These are phyloP conservation scores for Alopecurus myosuroides DNA, from an alignment of 176 grass and related monocot species.

Conservation along the genomic window DNA sequence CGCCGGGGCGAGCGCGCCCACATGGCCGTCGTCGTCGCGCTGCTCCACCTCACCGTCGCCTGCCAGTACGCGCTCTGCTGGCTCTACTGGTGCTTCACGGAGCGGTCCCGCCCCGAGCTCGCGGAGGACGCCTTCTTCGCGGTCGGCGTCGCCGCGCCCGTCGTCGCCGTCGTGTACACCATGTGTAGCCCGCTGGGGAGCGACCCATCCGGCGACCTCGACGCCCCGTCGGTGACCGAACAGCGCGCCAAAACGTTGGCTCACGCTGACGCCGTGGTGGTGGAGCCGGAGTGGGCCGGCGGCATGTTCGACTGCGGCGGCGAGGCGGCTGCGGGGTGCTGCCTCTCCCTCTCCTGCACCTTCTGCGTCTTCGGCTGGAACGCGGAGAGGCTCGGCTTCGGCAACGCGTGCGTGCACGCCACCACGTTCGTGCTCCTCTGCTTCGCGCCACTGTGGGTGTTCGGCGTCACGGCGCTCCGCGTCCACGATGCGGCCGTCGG, in stretches of 20 bases:
- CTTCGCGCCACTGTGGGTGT: slow-evolving; percentile 64
- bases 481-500: slow-evolving; percentile 41
- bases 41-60: slow-evolving; percentile 57
- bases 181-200: slow-evolving; percentile 55
- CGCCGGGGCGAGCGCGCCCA: slow-evolving; percentile 35
- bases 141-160: slow-evolving; percentile 41
- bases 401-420: slow-evolving; percentile 64
- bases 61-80: slow-evolving; percentile 60
- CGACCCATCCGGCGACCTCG: neutral
- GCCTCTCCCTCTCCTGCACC: slow-evolving; percentile 56
- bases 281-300: slow-evolving; percentile 62
- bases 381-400: slow-evolving; percentile 63
- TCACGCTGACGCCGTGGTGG: neutral
- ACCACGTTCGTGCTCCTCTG: slow-evolving; percentile 63
- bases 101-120: slow-evolving; percentile 35
- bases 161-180: slow-evolving; percentile 50
- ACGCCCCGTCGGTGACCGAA: neutral
- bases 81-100: slow-evolving; percentile 63
- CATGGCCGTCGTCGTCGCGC: slow-evolving; percentile 48
- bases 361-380: slow-evolving; percentile 86
- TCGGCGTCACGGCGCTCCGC: slow-evolving; percentile 65
- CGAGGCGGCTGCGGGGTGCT: neutral
- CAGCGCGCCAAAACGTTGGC: neutral
- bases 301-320: slow-evolving; percentile 48
- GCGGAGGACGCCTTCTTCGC: slow-evolving; percentile 21